Evolutionary conservation across 2,329 filamentous ascomycete species (phyloP).

Genomic region (Penicillium crustosum): DNA sequence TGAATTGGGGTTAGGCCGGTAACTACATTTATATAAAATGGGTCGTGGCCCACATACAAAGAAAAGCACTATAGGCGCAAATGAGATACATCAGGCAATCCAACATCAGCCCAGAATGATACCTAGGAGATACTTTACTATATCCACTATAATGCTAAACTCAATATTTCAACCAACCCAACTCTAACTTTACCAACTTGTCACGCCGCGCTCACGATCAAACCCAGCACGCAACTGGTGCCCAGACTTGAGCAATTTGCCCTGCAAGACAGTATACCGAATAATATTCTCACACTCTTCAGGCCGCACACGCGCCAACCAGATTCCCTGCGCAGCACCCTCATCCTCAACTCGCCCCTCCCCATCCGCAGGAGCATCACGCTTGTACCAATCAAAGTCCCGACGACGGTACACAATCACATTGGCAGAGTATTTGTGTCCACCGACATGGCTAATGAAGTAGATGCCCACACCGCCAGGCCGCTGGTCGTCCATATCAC

Average conservation of each 20-base stretch:
- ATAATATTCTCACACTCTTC: constrained; percentile 94
- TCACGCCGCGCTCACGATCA: constrained; percentile 73
- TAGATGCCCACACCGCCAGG: constrained; percentile 93
- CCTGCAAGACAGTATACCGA: constrained; percentile 83
- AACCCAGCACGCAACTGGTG: constrained; percentile 86
- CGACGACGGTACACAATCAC: constrained; percentile 81
- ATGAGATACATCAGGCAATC: not conserved
- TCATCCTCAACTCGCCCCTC: constrained; percentile 40
- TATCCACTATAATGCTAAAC: not conserved
- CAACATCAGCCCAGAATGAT: not conserved
- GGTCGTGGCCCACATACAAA: not conserved
- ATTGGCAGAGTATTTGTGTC: constrained; percentile 95
- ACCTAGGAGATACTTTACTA: not conserved
- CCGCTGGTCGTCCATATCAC: constrained; percentile 83
- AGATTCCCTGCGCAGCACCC: constrained; percentile 84
- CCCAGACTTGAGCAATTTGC: constrained; percentile 89
- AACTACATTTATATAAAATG: not conserved
- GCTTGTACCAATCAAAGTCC: constrained; percentile 40
- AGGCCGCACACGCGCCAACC: constrained; percentile 79
- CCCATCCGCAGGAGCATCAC: constrained; percentile 16
- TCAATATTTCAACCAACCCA: not conserved
- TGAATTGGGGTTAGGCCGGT: not conserved
- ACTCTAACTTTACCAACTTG: constrained; percentile 70
- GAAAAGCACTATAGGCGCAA: not conserved
- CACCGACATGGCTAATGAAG: constrained; percentile 94